phyloP scores from a whole-genome alignment of 805 yeast species.

The Cyberlindnera galapagoensis region DNA sequence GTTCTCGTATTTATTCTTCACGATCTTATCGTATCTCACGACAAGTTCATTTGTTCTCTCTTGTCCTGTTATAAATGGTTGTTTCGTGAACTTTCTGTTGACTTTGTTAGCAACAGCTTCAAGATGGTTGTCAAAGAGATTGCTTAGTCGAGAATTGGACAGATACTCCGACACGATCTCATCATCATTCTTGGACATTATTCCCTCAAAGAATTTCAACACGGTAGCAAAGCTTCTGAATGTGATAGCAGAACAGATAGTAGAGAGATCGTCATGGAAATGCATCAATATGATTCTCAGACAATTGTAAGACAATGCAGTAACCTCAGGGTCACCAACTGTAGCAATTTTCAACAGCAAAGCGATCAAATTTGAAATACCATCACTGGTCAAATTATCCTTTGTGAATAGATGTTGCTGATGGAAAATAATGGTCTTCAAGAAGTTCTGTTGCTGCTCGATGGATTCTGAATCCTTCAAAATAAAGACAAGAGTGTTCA shows the following conservation, averaged over 20 bases:
- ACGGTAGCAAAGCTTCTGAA: conserved; percentile 17
- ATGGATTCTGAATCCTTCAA: conserved; percentile 14
- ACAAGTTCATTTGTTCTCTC: conserved; percentile 10
- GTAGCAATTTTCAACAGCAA: conserved; percentile 18
- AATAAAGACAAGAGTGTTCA: conserved; percentile 16
- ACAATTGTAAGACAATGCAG: conserved; percentile 24
- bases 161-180: conserved; percentile 18
- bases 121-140: conserved; percentile 17
- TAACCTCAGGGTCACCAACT: conserved; percentile 7
- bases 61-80: conserved; percentile 11
- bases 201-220: conserved; percentile 18
- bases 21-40: conserved; percentile 13
- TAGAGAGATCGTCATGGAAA: conserved; percentile 23
- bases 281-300: conserved; percentile 28
- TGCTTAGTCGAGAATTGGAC: conserved; percentile 13
- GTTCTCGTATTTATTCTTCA: conserved; percentile 21
- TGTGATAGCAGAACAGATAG: conserved; percentile 23
- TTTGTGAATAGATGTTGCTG: conserved; percentile 25
- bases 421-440: conserved; percentile 25
- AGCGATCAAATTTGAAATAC: conserved; percentile 28
- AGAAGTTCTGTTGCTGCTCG: conserved; percentile 24
- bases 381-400: conserved; percentile 29
- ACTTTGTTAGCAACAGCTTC: conserved; percentile 20
- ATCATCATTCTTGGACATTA: conserved; percentile 24
- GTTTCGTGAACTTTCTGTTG: conserved; percentile 17